These are phyloP conservation scores for Pyrenopolyporus hunteri DNA, from an alignment of 495 filamentous ascomycete genomes.

Conservation along the genomic window DNA sequence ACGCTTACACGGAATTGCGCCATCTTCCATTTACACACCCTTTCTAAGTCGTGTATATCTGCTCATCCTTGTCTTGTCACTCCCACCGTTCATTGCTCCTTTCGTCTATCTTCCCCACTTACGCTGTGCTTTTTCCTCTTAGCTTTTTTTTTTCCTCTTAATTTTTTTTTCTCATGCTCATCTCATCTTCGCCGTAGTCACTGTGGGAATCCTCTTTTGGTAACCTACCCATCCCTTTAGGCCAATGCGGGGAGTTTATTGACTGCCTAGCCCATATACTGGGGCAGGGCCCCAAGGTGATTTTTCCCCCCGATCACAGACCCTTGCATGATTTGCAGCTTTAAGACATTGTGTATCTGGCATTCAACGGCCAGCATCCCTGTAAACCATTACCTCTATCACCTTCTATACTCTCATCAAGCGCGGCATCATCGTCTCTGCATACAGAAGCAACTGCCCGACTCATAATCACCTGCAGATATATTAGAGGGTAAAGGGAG, in stretches of 20 bases:
- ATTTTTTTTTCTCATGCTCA: neutral
- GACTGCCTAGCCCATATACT: constrained; percentile 23
- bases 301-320: constrained; percentile 36
- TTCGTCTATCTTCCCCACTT: constrained; percentile 21
- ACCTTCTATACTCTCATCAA: constrained; percentile 20
- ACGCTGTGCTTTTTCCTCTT: constrained; percentile 23
- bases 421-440: constrained; percentile 20
- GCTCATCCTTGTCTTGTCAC: constrained; percentile 38
- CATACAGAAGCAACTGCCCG: constrained; percentile 39
- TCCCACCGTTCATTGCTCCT: constrained; percentile 30
- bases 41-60: constrained; percentile 27
- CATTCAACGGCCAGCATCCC: constrained; percentile 45
- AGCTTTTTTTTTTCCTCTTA: constrained; percentile 1
- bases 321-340: constrained; percentile 49
- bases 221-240: constrained; percentile 25
- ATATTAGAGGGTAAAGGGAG: constrained; percentile 5
- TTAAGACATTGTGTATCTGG: constrained; percentile 42
- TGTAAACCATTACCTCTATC: constrained; percentile 29
- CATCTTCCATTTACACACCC: constrained; percentile 20
- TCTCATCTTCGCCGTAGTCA: constrained; percentile 8
- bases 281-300: constrained; percentile 35
- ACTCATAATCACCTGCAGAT: constrained; percentile 25
- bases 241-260: constrained; percentile 36
- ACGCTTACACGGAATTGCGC: constrained; percentile 23
- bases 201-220: constrained; percentile 7